Evolutionary conservation across 495 filamentous ascomycete genomes (phyloP), one percentile per base, ranked within the genome.

Genomic region (Beverwykella pulmonaria): DNA sequence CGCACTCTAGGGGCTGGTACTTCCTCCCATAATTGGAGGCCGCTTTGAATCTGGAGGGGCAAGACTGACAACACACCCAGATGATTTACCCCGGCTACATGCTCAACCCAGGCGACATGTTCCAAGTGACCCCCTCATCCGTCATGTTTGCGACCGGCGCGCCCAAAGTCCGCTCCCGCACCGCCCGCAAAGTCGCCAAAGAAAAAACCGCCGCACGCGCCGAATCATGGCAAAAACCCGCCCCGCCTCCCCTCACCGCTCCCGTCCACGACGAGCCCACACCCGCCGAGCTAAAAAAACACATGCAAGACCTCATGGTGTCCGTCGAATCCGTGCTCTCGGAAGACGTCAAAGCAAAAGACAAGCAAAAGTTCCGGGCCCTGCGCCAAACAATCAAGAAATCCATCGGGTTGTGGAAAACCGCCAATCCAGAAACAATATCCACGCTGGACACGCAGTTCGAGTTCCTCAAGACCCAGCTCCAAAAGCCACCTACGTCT

Each of bases 21-120:
- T n/a, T n/a, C n/a, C n/a, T n/a, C n/a, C n/a, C n/a, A n/a, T n/a
- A n/a, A n/a, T n/a, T n/a, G n/a, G n/a, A n/a, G 17, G 44, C 23
- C 20, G 20, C 20, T 8, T 23, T n/a, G 20, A 50, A 17, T 27
- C 15, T 17, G 25, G 29, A 41, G 14, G 15, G 19, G 19, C n/a
- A n/a, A n/a, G n/a, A n/a, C n/a, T n/a, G n/a, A n/a, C n/a, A 39
- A 56, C 36, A 32, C 9, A 29, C 25, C 36, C 63, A 97, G 94
- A 96, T 98, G 90, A 83, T 81, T 50, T 88, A 96, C 74, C 93
- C 94, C 0, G 88, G 91, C 65, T 98, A 98, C 79, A 89, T 92
- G 73, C 88, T 98, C 27, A 98, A 98, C 77, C 94, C 94, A 10
- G 94, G 94, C 53, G 94, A 98, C 74, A 89, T 98, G 82, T 98